Evolutionary conservation across 306 rosid species (phyloP), one percentile per base, ranked within the genome.

Genomic region (Parietaria judaica): DNA sequence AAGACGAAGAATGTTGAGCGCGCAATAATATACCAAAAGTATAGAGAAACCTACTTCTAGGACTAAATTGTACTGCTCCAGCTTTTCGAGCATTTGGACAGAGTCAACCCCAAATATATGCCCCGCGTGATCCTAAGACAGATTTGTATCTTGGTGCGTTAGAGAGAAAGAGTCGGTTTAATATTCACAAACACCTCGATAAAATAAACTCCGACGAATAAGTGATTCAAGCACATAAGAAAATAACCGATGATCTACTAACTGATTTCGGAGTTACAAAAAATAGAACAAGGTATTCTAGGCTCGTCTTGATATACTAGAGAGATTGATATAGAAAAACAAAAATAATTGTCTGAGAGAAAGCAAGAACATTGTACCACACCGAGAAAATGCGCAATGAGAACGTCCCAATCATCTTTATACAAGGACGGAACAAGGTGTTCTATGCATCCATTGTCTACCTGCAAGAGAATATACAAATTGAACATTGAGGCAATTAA

Each of bases 81-180:
- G 76, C 60, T 92, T 92, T 72, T 88, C 96, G 52, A 82, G 72
- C 98, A 92, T 88, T 39, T 87, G 94, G 53, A 59, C 66, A 31
- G 98, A 92, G 76, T 92, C 88, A 65, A 92, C 95, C 58, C 98
- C 96, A 80, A 88, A 92, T 78, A 92, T 92, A 78, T 88, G 98
- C 41, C 98, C 98, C 6, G 96, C 96, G 59, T 92, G 98, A 77
- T 92, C 98, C 96, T 88, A 68, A 69, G 61, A 65, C 75, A 48
- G 38, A 69, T 36, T 73, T 45, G 60, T 54, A 45, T 61, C n/a
- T n/a, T n/a, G n/a, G n/a, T n/a, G n/a, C n/a, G n/a, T n/a, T n/a
- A n/a, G 52, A 44, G 12, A 60, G 38, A 11, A 67, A 23, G n/a
- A 15, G n/a, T n/a, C n/a, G n/a, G 38, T 43, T 39, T 38, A 61